Base-by-base conservation (phyloP, 140 eudicot species). In the Senecio squalidus region DNA sequence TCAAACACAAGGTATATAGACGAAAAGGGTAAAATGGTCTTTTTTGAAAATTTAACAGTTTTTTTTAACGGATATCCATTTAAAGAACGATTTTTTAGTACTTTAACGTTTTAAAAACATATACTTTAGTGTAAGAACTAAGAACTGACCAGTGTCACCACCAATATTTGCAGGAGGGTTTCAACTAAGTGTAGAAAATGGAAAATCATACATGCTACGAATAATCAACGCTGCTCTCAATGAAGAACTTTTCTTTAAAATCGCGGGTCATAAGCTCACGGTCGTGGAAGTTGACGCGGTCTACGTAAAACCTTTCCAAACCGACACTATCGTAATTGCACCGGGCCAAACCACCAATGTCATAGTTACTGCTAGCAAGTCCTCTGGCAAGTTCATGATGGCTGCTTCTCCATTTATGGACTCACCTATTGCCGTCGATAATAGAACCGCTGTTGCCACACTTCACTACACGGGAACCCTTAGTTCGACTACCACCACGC, bases 341-440 rank as follows among this genome's bases (percentile, higher is more conserved):
- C 95, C 95, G 0, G 95, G 95, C 46, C 95, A 86, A 67, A 86
- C 95, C 65, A 86, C 93, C 64, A 83, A 83, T 21, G 95, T 61
- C 43, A 40, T 86, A 20, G 57, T 86, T 38, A 65, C 70, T 3
- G 86, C 93, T 36, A 70, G 54, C 25, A 64, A 73, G 47, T 30
- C 55, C 34, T 55, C 80, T 13, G 95, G 93, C 45, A 74, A 69
- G 60, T 86, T 74, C 60, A 69, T 80, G 78, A 64, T 86, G 49
- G 79, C 78, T 0, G 89, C 89, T 46, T 80, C 93, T 5, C 76
- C 93, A 2, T 86, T 86, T 73, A 74, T 83, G 81, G 93, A 86
- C 71, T 53, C 95, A 0, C 88, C 80, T 0, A 62, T 86, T 11
- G 77, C 85, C 2, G 93, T 86, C 14, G 95, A 86, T 70, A 86